phyloP scores from a whole-genome alignment of 1,284 basidiomycete genomes.

The Sporisorium graminicola region DNA sequence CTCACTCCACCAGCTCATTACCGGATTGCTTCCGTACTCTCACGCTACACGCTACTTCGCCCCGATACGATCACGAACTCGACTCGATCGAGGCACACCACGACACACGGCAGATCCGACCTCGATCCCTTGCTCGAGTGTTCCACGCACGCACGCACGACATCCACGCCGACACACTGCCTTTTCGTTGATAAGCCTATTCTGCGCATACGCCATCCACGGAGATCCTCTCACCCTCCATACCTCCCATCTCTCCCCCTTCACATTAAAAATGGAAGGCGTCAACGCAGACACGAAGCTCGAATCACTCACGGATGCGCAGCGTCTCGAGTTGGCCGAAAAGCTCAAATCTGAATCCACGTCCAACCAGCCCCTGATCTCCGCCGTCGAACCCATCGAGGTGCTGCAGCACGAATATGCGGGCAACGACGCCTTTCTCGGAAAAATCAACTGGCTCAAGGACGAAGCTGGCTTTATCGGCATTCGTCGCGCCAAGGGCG shows the following conservation, averaged over 20 bases:
- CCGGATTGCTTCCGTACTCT: background rate
- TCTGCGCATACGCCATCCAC: background rate
- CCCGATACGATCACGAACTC: background rate
- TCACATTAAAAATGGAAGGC: constrained; percentile 35
- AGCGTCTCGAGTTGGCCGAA: constrained; percentile 53
- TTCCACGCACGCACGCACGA: constrained; percentile 1
- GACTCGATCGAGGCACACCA: background rate
- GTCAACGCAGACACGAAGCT: constrained; percentile 44
- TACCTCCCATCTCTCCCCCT: background rate
- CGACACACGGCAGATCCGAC: background rate
- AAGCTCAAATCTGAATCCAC: constrained; percentile 41
- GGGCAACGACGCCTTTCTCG: constrained; percentile 41
- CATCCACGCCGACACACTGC: background rate
- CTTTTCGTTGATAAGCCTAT: background rate
- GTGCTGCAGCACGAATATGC: constrained; percentile 51
- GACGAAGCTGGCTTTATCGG: constrained; percentile 50
- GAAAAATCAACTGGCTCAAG: constrained; percentile 59
- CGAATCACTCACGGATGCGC: constrained; percentile 44
- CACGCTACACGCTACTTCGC: background rate
- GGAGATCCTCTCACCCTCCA: background rate
- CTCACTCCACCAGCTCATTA: background rate
- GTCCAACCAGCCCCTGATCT: constrained; percentile 46
- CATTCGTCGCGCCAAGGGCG: constrained; percentile 54
- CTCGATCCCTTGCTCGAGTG: background rate
- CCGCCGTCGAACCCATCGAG: constrained; percentile 50